phyloP scores from a whole-genome alignment of 2,329 filamentous ascomycete genomes.

The Trichoderma oligosporum region DNA sequence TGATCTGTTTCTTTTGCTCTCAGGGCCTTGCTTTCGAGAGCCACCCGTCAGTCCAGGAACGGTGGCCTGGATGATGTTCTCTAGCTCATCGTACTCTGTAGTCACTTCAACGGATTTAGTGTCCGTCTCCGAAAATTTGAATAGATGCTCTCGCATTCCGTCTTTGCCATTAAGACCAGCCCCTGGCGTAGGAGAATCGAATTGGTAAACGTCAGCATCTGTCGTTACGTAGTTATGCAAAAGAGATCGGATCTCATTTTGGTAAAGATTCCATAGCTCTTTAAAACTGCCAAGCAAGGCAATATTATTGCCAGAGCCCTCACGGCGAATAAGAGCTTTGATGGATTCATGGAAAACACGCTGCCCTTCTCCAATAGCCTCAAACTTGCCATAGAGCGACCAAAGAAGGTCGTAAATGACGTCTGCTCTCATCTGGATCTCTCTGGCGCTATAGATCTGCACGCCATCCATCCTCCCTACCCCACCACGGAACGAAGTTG shows the following conservation, averaged over 20 bases:
- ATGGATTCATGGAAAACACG: slow-evolving; percentile 91
- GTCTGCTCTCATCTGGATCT: slow-evolving; percentile 73
- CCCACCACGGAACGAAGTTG: slow-evolving; percentile 68
- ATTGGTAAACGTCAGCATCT: slow-evolving; percentile 71
- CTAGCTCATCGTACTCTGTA: slow-evolving; percentile 81
- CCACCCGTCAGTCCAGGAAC: slow-evolving; percentile 87
- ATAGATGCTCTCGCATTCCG: slow-evolving; percentile 61
- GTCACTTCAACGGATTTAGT: slow-evolving; percentile 73
- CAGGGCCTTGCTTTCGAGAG: slow-evolving; percentile 48
- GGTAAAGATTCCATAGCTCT: slow-evolving; percentile 95
- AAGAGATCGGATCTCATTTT: slow-evolving; percentile 93
- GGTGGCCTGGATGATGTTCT: slow-evolving; percentile 83
- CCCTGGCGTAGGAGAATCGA: slow-evolving; percentile 52
- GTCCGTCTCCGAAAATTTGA: slow-evolving; percentile 82
- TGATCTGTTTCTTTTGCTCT: slow-evolving; percentile 39
- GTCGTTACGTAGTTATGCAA: slow-evolving; percentile 95
- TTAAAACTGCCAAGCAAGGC: slow-evolving; percentile 83
- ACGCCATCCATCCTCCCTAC: slow-evolving; percentile 52
- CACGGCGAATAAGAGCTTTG: slow-evolving; percentile 76
- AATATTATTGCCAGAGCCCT: slow-evolving; percentile 62
- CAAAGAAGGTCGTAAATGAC: slow-evolving; percentile 89
- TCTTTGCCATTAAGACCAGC: slow-evolving; percentile 45
- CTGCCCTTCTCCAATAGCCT: slow-evolving; percentile 93
- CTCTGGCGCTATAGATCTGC: slow-evolving; percentile 61
- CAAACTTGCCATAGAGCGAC: slow-evolving; percentile 93